Conservation (phyloP, 1,284 basidiomycete species). For the Coniferiporia weirii region DNA sequence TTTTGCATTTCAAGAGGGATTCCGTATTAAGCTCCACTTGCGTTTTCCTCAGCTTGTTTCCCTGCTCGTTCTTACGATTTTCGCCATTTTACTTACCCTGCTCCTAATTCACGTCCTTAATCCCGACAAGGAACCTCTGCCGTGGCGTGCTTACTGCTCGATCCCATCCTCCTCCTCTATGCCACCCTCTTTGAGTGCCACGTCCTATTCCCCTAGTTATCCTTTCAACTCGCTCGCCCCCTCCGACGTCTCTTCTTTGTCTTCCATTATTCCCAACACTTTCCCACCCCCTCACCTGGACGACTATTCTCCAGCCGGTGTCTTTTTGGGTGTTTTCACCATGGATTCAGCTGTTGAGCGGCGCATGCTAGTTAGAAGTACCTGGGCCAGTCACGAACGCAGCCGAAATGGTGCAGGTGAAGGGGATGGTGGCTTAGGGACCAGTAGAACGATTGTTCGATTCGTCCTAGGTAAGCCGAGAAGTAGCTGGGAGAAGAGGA, state of each 20-base stretch:
- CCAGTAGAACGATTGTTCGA: constrained; percentile 83
- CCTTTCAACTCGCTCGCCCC: constrained; percentile 34
- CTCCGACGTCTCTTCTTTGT: constrained; percentile 30
- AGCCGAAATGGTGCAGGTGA: constrained; percentile 68
- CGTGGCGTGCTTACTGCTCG: constrained; percentile 91
- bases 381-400: constrained; percentile 81
- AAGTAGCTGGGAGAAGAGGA: constrained; percentile 71
- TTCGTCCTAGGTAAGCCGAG: constrained; percentile 89
- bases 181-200: constrained; percentile 33
- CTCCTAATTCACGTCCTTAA: constrained; percentile 90
- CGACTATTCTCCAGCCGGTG: constrained; percentile 77
- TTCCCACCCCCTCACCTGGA: constrained; percentile 71
- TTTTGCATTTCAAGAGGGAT: background rate
- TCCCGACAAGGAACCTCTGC: constrained; percentile 90
- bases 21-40: constrained; percentile 6
- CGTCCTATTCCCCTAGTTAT: constrained; percentile 32
- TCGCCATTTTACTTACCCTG: constrained; percentile 74
- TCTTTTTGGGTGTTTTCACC: constrained; percentile 91
- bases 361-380: constrained; percentile 84
- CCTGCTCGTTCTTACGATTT: constrained; percentile 64
- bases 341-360: constrained; percentile 84
- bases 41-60: constrained; percentile 54
- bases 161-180: constrained; percentile 43
- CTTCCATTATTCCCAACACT: constrained; percentile 26
- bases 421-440: constrained; percentile 69